Evolutionary conservation across 768 basidiomycete species (phyloP), one percentile per base, ranked within the genome.

Genomic region (Hygrocybe punicea): DNA sequence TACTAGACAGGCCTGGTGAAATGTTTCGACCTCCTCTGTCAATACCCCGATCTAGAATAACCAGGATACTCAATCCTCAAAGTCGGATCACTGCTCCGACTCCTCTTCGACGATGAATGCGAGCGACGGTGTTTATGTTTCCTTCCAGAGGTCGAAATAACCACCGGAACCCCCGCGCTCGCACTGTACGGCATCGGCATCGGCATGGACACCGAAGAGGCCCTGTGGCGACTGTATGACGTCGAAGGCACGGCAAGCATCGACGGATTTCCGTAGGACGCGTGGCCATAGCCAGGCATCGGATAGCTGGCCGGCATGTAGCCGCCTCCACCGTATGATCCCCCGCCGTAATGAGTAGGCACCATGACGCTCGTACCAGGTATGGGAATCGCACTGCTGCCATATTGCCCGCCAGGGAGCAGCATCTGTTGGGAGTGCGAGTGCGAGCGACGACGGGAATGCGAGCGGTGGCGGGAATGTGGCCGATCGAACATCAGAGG

Each of bases 401-500:
- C 60, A 53, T 46, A 60, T 61, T n/a, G 49, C 7, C 3, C 19
- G 7, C 5, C 36, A 62, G 63, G 34, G 65, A 64, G 55, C 62
- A 70, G 37, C 25, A 57, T 51, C n/a, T 36, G 63, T 33, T 48
- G 58, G 17, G 59, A 64, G 7, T 23, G 49, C 23, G 55, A 60
- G 65, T 51, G 62, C 59, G 63, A 33, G 48, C 36, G 58, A 48
- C 46, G 48, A 48, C 55, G 62, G 8, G 78, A 77, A 23, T 65
- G 71, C 1, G 77, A 76, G 6, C 75, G 75, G 3, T 76, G 76
- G 36, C 70, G 59, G 42, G 63, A 45, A 57, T 62, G 49, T 29
- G n/a, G n/a, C n/a, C 65, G 64, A 39, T 66, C 67, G 37, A 63
- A 65, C 37, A 64, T 48, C 39, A 71, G 58, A 6, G 65, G 69